phyloP scores from a whole-genome alignment of 345 rosid genomes.

The Theobroma cacao region DNA sequence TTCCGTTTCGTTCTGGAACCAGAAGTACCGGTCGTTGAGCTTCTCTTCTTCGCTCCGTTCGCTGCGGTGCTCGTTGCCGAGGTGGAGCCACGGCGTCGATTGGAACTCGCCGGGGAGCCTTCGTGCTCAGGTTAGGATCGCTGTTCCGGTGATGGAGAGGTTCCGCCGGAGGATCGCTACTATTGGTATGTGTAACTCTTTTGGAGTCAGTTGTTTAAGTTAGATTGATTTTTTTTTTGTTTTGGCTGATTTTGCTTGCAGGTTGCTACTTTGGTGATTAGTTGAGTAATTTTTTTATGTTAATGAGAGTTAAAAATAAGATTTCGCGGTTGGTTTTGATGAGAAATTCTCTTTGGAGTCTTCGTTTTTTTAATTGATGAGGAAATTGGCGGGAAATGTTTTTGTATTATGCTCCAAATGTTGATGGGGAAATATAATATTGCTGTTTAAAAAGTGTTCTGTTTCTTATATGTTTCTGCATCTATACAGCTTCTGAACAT shows the following conservation, averaged over 20 bases:
- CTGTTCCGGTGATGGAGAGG: slow-evolving; percentile 38
- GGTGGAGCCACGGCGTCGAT: slow-evolving; percentile 39
- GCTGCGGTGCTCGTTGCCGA: slow-evolving; percentile 30
- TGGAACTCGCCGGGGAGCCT: slow-evolving; percentile 43
- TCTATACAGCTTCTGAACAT: slow-evolving; percentile 60
- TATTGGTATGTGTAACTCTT: slow-evolving; percentile 36
- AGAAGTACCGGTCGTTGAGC: slow-evolving; percentile 31
- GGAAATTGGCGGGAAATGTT: slow-evolving; percentile 1
- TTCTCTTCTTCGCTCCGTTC: slow-evolving; percentile 39
- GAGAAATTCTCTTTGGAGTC: background rate
- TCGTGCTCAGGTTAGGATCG: slow-evolving; percentile 43
- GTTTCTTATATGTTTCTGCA: background rate
- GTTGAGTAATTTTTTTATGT: background rate
- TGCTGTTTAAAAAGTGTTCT: background rate
- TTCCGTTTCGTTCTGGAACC: slow-evolving; percentile 24
- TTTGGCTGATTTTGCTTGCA: background rate
- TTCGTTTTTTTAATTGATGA: background rate
- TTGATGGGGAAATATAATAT: background rate
- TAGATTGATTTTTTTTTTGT: background rate
- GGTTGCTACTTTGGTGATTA: background rate
- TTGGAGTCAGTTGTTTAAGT: background rate
- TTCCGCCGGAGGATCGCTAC: slow-evolving; percentile 57
- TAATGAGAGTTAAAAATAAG: background rate
- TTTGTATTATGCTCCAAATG: background rate
- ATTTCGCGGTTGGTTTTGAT: background rate